Evolutionary conservation across 225 moss, liverwort and hornwort species (phyloP).

Genomic region (Climacium dendroides): DNA sequence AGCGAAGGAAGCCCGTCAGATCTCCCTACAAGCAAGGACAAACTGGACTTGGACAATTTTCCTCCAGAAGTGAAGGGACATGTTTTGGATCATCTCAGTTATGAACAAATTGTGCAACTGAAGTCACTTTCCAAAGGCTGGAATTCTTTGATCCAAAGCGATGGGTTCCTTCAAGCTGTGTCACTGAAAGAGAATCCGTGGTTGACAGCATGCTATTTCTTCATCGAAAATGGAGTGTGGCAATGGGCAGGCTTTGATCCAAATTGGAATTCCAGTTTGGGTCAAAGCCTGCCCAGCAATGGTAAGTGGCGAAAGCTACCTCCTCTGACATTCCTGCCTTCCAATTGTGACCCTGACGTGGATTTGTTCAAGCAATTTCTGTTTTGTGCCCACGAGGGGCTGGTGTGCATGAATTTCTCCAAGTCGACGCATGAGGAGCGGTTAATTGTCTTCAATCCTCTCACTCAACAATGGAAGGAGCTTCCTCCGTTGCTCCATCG

Average conservation of each 20-base stretch:
- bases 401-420: not conserved
- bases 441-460: not conserved
- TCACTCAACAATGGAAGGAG: not conserved
- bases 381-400: not conserved
- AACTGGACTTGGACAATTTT: not conserved
- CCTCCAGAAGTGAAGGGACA: not conserved
- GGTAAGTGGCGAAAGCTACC: not conserved
- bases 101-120: not conserved
- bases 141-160: not conserved
- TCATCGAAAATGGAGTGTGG: not conserved
- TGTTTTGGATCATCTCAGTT: not conserved
- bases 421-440: not conserved
- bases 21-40: not conserved
- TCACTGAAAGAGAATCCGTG: not conserved
- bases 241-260: not conserved
- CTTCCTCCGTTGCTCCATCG: not conserved
- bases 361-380: conserved; percentile 8
- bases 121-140: not conserved
- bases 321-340: not conserved
- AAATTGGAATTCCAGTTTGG: not conserved
- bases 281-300: not conserved
- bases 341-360: not conserved
- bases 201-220: not conserved
- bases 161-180: not conserved
- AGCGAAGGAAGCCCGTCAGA: not conserved